Conservation (phyloP, 805 yeast species). For the Myxozyma nipponensis region DNA sequence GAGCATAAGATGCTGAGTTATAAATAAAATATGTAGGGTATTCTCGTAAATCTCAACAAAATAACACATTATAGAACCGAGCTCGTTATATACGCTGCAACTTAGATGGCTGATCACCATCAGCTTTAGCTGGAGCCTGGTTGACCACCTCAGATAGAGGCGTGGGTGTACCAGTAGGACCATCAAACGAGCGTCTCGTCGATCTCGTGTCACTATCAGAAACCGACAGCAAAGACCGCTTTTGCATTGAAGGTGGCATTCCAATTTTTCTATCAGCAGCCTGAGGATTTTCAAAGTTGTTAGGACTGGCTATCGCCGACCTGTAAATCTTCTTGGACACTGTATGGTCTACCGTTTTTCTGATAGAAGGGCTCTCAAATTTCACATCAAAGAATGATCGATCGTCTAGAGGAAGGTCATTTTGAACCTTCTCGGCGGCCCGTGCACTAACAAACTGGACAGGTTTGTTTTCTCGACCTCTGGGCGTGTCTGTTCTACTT, state of each 20-base stretch:
- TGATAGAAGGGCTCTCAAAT: constrained; percentile 30
- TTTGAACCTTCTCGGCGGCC: constrained; percentile 32
- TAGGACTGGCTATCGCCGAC: not conserved
- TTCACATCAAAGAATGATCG: constrained; percentile 29
- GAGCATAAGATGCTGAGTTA: too few relatives aligned
- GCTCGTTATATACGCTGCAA: too few relatives aligned
- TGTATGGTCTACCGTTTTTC: constrained; percentile 33
- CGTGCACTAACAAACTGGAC: constrained; percentile 32
- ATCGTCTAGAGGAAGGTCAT: constrained; percentile 26
- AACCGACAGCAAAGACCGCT: not conserved
- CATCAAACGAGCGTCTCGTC: not conserved
- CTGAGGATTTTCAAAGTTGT: constrained; percentile 11
- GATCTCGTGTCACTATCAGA: too few relatives aligned
- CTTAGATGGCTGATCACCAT: too few relatives aligned
- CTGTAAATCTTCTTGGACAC: constrained; percentile 29
- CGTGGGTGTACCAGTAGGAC: not conserved
- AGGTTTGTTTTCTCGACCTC: constrained; percentile 4
- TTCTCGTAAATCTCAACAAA: too few relatives aligned
- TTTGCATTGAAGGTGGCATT: constrained; percentile 8
- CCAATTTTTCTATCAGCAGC: constrained; percentile 5
- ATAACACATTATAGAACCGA: too few relatives aligned
- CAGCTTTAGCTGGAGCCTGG: not conserved
- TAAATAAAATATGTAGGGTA: too few relatives aligned
- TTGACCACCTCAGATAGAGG: not conserved
- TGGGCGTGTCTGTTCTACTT: too few relatives aligned